Percentiles rank a stretch among this genome's conserved stretches.
Conservation (phyloP, 2,329 filamentous ascomycete species). For the Neurospora crassa region DNA sequence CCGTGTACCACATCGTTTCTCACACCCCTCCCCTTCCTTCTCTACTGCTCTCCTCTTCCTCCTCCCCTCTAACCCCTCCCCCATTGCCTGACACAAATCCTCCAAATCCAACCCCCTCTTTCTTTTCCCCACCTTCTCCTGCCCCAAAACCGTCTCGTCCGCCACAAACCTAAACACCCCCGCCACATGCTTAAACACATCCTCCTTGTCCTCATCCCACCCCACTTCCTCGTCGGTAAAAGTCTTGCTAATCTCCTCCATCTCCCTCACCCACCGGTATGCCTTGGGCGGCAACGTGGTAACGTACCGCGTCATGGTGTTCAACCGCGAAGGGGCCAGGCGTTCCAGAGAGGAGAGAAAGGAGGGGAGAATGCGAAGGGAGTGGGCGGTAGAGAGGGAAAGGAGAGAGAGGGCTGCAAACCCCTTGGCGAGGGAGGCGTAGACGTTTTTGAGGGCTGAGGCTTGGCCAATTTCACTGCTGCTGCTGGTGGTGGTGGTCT, state of each 20-base stretch:
- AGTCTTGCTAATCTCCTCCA: slow-evolving; percentile 64
- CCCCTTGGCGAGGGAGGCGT: slow-evolving; percentile 51
- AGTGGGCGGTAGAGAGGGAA: slow-evolving; percentile 58
- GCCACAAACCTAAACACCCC: slow-evolving; percentile 53
- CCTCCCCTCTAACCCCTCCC: slow-evolving; percentile 32
- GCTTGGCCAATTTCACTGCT: slow-evolving; percentile 36
- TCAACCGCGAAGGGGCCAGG: slow-evolving; percentile 31
- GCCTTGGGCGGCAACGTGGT: slow-evolving; percentile 61
- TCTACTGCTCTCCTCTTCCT: slow-evolving; percentile 30
- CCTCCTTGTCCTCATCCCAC: slow-evolving; percentile 32
- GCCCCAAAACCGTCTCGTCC: slow-evolving; percentile 49
- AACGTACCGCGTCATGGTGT: slow-evolving; percentile 26
- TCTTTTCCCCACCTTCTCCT: slow-evolving; percentile 47
- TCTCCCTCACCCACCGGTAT: slow-evolving; percentile 68
- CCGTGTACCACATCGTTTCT: not conserved
- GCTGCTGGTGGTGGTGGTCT: not conserved
- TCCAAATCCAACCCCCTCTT: slow-evolving; percentile 46
- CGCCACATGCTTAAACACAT: slow-evolving; percentile 50
- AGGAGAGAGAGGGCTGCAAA: slow-evolving; percentile 62
- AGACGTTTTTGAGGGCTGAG: slow-evolving; percentile 57
- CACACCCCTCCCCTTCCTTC: not conserved
- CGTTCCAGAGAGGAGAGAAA: slow-evolving; percentile 45
- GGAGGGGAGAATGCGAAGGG: slow-evolving; percentile 51
- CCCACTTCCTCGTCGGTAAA: slow-evolving; percentile 49
- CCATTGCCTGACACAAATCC: slow-evolving; percentile 43